Evolutionary conservation across 768 basidiomycete genomes (phyloP).

Genomic region (Steccherinum ochraceum): DNA sequence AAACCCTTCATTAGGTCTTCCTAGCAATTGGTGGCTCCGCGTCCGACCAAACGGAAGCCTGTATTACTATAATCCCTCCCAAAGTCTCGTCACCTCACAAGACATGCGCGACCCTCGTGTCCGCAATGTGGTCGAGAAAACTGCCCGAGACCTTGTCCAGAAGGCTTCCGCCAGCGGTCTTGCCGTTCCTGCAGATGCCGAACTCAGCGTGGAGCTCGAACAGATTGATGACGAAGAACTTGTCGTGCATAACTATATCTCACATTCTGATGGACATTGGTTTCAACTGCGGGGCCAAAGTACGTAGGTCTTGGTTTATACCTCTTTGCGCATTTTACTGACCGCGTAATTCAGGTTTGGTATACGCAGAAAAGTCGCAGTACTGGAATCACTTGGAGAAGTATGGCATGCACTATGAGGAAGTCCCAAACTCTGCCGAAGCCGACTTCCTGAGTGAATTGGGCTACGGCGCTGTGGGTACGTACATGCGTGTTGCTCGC

Average conservation of each 20-base stretch:
- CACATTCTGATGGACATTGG: background rate
- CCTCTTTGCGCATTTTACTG: slow-evolving; percentile 29
- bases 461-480: slow-evolving; percentile 18
- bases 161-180: slow-evolving; percentile 20
- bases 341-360: slow-evolving; percentile 23
- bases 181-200: background rate
- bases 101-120: slow-evolving; percentile 30
- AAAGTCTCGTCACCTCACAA: slow-evolving; percentile 27
- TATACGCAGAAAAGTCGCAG: slow-evolving; percentile 27
- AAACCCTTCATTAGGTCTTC: background rate
- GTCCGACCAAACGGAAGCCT: background rate
- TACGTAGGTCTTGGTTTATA: too few relatives aligned
- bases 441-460: slow-evolving; percentile 17
- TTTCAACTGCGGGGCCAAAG: background rate
- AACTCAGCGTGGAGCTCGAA: background rate
- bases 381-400: slow-evolving; percentile 15
- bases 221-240: background rate
- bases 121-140: background rate
- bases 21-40: background rate
- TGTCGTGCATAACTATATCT: background rate
- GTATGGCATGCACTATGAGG: slow-evolving; percentile 14
- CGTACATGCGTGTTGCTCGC: too few relatives aligned
- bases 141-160: slow-evolving; percentile 17
- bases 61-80: background rate
- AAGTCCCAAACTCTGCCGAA: slow-evolving; percentile 11